Base-by-base conservation (phyloP, 805 yeast genomes). In the Barnettozyma populi region DNA sequence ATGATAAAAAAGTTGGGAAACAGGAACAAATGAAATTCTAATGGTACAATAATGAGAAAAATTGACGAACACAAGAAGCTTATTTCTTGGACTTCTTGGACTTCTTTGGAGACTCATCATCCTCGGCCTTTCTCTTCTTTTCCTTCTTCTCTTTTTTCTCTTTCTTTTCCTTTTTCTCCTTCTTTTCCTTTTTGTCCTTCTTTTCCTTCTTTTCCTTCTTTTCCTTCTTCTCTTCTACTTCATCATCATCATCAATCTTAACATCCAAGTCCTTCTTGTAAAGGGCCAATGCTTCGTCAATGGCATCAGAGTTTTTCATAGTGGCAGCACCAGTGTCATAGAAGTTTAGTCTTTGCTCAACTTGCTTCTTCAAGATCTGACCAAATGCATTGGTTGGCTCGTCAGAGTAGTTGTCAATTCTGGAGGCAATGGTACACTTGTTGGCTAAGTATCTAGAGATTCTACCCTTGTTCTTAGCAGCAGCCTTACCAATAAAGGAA, bases 351-450 rank as follows among this genome's bases (percentile, higher is more conserved):
- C 99, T 86, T 72, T 94, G 97, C 75, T 94, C 99, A 57, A 94
- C 98, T 78, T 94, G 99, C 70, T 87, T 80, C 78, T 89, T 90
- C 70, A 94, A 80, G 48, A 90, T 84, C 60, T 80, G 76, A 68
- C 99, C 99, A 61, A 94, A 94, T 45, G 80, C 87, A 53, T 84
- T 86, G 40, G 89, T 76, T 63, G 99, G 97, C 67, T 84, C 87
- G 67, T 94, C 99, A 49, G 97, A 85, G 71, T 89, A 94, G 75
- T 89, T 89, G 74, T 94, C 99, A 63, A 94, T 92, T 80, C 99
- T 89, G 45, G 97, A 89, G 51, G 99, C 99, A 73, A 94, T 92
- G 37, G 99, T 86, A 80, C 98, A 92, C 74, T 94, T 94, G 85
- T 94, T 94, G 57, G 99, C 99, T 72, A 94, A 77, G 74, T 90